Base-by-base conservation (phyloP, 2,329 filamentous ascomycete species). In the Pseudodiploospora longispora region DNA sequence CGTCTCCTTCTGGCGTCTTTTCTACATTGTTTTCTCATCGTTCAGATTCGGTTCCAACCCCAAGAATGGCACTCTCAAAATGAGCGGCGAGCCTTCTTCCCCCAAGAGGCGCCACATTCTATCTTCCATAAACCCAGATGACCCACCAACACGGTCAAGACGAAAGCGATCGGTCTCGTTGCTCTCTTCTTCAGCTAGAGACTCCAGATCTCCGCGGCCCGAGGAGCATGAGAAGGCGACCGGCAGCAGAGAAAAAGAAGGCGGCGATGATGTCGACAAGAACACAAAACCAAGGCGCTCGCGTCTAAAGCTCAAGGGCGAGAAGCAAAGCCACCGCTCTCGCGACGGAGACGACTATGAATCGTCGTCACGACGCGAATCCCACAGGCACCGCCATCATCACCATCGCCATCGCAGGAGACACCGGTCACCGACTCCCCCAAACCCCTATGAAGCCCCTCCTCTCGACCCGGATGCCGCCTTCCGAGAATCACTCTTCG, bases 401-500 rank as follows among this genome's bases (percentile, higher is more conserved):
- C 58, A 54, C 37, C 55, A 42, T 27, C 63, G 60, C 39, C 58
- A 59, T 27, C 55, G 51, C 34, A 59, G 55, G 36, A 63, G 64
- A 41, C 60, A 63, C 12, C 68, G 66, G 48, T 71, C 71, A 2
- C 67, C 68, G 2, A 69, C 71, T 3, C 69, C 70, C 0, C 64
- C 65, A 0, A 70, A 78, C 47, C 72, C 73, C 0, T 63, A 70
- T 52, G 68, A 69, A 0, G 62, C 65, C 3, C 64, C 66, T 2
- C 61, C 69, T 1, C 69, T 86, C 10, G 78, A 85, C 53, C 75
- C 87, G 0, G 82, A 88, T 35, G 71, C 76, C 0, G 88, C 91
- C 1, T 98, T 98, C 62, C 83, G 87, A 30, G 87, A 95, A 63
- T 95, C 89, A 1, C 81, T 98, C 5, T 97, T 97, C 67, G 93